Evolutionary conservation across 257 asterid species (phyloP).

Genomic region (Mitragyna speciosa): DNA sequence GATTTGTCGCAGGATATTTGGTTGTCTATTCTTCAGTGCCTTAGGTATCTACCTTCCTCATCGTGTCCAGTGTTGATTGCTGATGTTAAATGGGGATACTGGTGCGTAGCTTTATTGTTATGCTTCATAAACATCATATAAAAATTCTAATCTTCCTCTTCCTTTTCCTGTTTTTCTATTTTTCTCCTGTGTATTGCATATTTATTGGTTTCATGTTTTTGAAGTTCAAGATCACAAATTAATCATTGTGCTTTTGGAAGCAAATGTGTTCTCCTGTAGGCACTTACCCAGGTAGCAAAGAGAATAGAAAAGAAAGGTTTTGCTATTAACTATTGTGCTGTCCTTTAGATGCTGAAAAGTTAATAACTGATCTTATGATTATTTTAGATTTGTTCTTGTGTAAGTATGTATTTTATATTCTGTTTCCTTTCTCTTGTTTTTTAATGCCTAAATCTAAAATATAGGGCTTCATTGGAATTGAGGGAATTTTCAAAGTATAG

Average conservation of each 20-base stretch:
- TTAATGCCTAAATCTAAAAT: neutral
- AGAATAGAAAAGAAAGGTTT: neutral
- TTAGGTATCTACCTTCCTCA: slow-evolving; percentile 11
- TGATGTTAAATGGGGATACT: slow-evolving; percentile 12
- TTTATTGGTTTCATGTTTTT: neutral
- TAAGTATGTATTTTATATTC: neutral
- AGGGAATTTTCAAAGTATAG: neutral
- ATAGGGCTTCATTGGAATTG: neutral
- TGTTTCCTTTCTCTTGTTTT: neutral
- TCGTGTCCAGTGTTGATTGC: slow-evolving; percentile 8
- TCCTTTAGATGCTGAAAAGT: neutral
- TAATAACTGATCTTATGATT: neutral
- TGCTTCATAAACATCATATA: neutral
- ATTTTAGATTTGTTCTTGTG: neutral
- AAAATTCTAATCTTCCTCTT: neutral
- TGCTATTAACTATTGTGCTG: neutral
- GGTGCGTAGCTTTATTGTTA: slow-evolving; percentile 7
- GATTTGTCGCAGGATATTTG: slow-evolving; percentile 12
- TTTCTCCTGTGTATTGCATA: neutral
- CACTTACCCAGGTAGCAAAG: neutral
- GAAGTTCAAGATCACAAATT: neutral
- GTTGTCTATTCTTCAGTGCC: slow-evolving; percentile 13
- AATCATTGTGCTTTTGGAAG: neutral
- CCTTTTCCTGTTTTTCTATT: neutral
- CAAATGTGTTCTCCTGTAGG: neutral